Base-by-base conservation (phyloP, 129 eudicot species). In the Ambrosia trifida region DNA sequence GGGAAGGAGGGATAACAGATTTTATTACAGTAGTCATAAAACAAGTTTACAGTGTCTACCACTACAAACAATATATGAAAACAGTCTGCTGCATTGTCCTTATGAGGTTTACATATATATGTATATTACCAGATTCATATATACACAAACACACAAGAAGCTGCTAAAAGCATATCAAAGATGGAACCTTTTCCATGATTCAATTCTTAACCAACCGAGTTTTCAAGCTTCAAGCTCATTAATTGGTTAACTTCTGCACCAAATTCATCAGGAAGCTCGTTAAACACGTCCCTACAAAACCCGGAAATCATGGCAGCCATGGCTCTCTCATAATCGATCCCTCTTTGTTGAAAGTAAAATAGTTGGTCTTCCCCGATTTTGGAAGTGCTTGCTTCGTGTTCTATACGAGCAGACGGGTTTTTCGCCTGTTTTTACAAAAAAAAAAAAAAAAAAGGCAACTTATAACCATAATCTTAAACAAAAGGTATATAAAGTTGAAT, bases 291-390 rank as follows among this genome's bases (percentile, higher is more conserved):
- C 77, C 87, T 76, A 77, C 98, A 94, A 43, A 89, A 94, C 69
- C 98, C 98, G 28, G 96, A 94, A 61, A 94, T 90, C 96, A 94
- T 94, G 69, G 98, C 95, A 60, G 95, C 95, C 96, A 87, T 94
- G 46, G 98, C 98, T 79, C 83, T 85, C 84, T 94, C 98, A 40
- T 82, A 85, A 78, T 94, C 98, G 0, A 94, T 89, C 11, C 98
- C 98, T 70, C 98, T 94, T 80, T 94, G 96, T 62, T 89, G 98
- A 78, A 94, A 94, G 77, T 94, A 94, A 73, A 93, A 94, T 8
- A 94, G 83, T 76, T 94, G 95, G 58, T 93, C 98, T 78, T 94
- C 98, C 12, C 98, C 98, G 0, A 94, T 94, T 81, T 94, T 94
- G 4, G 97, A 94, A 54, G 98, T 94, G 65, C 89, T 94, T 60